Evolutionary conservation across 768 basidiomycete species (phyloP), one percentile per base, ranked within the genome.

Genomic region (Gymnopilus junonius): DNA sequence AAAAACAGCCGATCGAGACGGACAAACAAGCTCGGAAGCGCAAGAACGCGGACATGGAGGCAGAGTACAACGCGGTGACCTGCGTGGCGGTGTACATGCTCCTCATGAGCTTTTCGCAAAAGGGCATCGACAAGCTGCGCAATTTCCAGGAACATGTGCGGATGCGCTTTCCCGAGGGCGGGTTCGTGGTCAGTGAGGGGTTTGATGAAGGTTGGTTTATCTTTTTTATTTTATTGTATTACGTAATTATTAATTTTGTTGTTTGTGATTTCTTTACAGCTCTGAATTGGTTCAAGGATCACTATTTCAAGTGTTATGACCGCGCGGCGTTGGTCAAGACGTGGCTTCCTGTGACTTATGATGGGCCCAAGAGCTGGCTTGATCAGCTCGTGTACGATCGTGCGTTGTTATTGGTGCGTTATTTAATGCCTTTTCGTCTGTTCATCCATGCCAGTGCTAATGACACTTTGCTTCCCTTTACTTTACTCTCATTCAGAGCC

Each of bases 361-460:
- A 90, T 20, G 93, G 93, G 1, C 88, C 92, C 0, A 90, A 88
- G 71, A 88, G 87, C 58, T 96, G 90, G 79, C 84, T 97, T 15
- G 96, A 98, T 73, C 91, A 94, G 75, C 79, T 98, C 23, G 85
- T 99, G 4, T 98, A 97, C 73, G 95, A 98, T 73, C 90, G 93
- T 59, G 97, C 96, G 0, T 82, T 97, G 34, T 80, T 89, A 43
- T 81, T 96, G 45, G 97, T 97, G 63, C 53, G 92, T 83, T n/a
- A n/a, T n/a, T n/a, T n/a, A n/a, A n/a, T n/a, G n/a, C n/a, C n/a
- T n/a, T n/a, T n/a, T n/a, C n/a, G n/a, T n/a, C n/a, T n/a, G n/a
- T n/a, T n/a, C n/a, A n/a, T n/a, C n/a, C n/a, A n/a, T n/a, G n/a
- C n/a, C n/a, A n/a, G n/a, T n/a, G n/a, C n/a, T n/a, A n/a, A n/a